Evolutionary conservation across 768 basidiomycete genomes (phyloP), one percentile per base, ranked within the genome.

Genomic region (Cantharellus anzutake): DNA sequence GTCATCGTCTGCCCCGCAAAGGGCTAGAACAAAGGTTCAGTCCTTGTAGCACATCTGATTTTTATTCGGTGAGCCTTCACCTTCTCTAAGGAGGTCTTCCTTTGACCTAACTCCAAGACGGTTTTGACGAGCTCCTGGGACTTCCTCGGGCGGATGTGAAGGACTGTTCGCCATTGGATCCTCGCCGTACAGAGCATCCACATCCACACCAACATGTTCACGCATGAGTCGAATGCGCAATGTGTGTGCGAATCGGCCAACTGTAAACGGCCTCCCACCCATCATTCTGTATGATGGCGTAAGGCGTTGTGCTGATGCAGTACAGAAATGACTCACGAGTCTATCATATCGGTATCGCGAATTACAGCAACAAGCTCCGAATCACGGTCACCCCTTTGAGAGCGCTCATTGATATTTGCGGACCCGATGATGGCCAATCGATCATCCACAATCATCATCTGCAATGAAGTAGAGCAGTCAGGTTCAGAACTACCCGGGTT

Each of bases 341-440:
- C 83, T 57, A 98, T 85, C 86, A 99, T 85, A 66, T 99, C 94
- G 2, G 94, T 98, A 66, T 99, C 96, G 63, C 91, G 77, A 57
- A 98, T 87, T 51, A 99, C 81, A 42, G 87, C 82, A 2, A 91
- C 90, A 41, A 98, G 70, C 68, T 99, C 96, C 2, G 94, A 98
- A 70, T 99, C 96, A 38, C 96, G 83, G 69, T 99, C 94, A 34
- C 96, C 96, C 38, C 90, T 78, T 67, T 89, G 88, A 11, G 90
- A 94, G 42, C 96, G 81, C 68, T 99, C 96, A 67, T 99, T 98
- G 73, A 99, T 91, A 69, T 96, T 98, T 16, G 94, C 94, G 59
- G 90, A 92, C 14, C 91, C 91, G 63, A 96, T 96, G 67, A 96
- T 91, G 40, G 80, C 91, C 60, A 92, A 73, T 58, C 96, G 82